A percentile compares a stretch with the other conserved stretches of the same genome.
These are phyloP conservation scores for Arctium minus DNA, from an alignment of 129 eudicot genomes.

Conservation along the genomic window DNA sequence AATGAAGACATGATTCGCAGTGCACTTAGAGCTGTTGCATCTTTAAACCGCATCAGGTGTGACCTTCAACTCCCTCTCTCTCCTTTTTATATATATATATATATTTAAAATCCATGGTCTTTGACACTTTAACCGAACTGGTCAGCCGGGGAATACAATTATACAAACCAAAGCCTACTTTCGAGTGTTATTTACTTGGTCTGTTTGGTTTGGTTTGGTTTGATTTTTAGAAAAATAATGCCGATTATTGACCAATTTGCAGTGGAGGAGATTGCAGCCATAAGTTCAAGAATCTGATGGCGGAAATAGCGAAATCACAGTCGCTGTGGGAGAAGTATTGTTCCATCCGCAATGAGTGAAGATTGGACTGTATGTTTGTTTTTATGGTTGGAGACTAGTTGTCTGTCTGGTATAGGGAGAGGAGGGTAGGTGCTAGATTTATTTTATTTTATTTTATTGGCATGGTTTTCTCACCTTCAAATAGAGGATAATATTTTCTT, in stretches of 20 bases:
- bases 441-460: background rate
- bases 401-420: background rate
- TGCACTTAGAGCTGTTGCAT: conserved; percentile 89
- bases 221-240: background rate
- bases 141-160: too few relatives aligned
- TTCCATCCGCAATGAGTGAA: conserved; percentile 82
- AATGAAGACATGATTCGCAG: conserved; percentile 98
- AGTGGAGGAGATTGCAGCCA: conserved; percentile 98
- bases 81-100: background rate
- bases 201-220: too few relatives aligned
- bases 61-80: background rate
- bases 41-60: conserved; percentile 81
- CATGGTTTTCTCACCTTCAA: background rate
- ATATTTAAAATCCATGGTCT: background rate
- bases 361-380: background rate
- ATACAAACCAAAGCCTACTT: too few relatives aligned
- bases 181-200: background rate
- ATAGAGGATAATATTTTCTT: background rate
- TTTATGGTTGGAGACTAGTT: background rate
- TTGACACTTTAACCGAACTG: background rate
- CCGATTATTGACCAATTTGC: conserved; percentile 19
- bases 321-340: conserved; percentile 73
- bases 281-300: conserved; percentile 90
- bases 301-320: conserved; percentile 60
- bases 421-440: background rate